phyloP scores from a whole-genome alignment of 2,329 filamentous ascomycete species.

The Atkinsonella hypoxylon region DNA sequence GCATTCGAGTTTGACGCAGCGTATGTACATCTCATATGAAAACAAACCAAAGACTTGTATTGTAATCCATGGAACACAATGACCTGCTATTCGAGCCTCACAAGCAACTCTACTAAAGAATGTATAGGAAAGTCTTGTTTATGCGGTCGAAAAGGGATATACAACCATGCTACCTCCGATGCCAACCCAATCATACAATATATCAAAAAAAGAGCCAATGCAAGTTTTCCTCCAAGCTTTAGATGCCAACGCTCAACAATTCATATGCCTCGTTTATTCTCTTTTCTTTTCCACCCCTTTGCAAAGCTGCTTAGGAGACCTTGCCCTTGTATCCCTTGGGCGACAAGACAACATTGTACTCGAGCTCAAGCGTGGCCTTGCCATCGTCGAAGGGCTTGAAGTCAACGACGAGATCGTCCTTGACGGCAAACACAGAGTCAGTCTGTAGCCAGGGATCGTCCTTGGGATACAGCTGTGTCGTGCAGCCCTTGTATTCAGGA shows the following conservation, averaged over 20 bases:
- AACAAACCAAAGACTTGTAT: no score
- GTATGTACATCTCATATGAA: no score
- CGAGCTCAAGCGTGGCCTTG: constrained; percentile 25
- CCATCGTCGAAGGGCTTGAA: constrained; percentile 33
- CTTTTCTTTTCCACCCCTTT: neutral
- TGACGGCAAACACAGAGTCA: constrained; percentile 39
- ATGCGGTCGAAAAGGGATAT: neutral
- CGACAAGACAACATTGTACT: constrained; percentile 31
- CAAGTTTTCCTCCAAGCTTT: no score
- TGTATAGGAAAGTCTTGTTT: neutral
- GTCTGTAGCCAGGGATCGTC: constrained; percentile 49
- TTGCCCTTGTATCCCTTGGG: constrained; percentile 34
- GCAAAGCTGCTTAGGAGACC: constrained; percentile 4
- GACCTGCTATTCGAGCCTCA: no score
- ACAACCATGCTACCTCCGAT: neutral
- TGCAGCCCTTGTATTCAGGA: constrained; percentile 57
- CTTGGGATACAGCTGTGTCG: constrained; percentile 66
- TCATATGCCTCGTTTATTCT: neutral
- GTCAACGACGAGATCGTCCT: constrained; percentile 37
- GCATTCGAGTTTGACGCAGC: no score
- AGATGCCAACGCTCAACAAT: neutral
- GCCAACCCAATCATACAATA: neutral
- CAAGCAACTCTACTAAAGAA: no score
- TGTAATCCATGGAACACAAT: no score
- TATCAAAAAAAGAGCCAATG: neutral